Percentiles rank a stretch among this genome's conserved stretches.
Conservation (phyloP, 371 early-diverging fungal genomes). For the Amoeboaphelidium protococcarum region DNA sequence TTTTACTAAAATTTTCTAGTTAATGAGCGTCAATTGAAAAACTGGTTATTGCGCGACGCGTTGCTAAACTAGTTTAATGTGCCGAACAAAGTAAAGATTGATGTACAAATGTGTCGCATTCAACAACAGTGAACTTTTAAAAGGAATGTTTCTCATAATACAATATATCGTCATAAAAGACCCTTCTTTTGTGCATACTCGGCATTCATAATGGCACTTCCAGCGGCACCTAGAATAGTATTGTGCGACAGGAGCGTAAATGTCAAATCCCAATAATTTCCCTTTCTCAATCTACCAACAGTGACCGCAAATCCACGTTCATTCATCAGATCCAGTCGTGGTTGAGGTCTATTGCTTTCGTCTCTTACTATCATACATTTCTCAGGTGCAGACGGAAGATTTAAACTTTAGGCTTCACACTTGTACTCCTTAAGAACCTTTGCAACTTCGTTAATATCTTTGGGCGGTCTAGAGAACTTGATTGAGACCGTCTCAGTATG, state of each 20-base stretch:
- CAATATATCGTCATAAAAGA: too few relatives aligned
- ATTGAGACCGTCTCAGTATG: conserved; percentile 69
- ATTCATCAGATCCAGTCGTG: conserved; percentile 59
- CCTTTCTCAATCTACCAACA: conserved; percentile 58
- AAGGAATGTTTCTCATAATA: too few relatives aligned
- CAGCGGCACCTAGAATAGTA: conserved; percentile 87
- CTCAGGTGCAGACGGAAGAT: conserved; percentile 44
- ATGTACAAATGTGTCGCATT: too few relatives aligned
- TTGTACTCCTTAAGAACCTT: conserved; percentile 4
- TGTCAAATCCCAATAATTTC: conserved; percentile 62
- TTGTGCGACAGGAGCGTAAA: conserved; percentile 74
- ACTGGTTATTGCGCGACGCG: too few relatives aligned
- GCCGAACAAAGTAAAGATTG: too few relatives aligned
- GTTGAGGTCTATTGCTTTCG: conserved; percentile 65
- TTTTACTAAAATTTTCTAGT: too few relatives aligned
- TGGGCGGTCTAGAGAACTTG: conserved; percentile 33
- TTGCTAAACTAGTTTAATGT: too few relatives aligned
- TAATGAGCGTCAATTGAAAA: too few relatives aligned
- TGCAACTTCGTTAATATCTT: conserved; percentile 31
- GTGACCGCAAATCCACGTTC: conserved; percentile 64
- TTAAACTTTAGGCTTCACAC: conserved; percentile 8
- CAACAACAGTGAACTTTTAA: too few relatives aligned
- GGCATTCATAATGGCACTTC: conserved; percentile 78
- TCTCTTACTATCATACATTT: conserved; percentile 42
- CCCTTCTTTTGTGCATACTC: too few relatives aligned